Conservation (phyloP, 176 grass and related monocot genomes). For the Coix lacrymajobi region DNA sequence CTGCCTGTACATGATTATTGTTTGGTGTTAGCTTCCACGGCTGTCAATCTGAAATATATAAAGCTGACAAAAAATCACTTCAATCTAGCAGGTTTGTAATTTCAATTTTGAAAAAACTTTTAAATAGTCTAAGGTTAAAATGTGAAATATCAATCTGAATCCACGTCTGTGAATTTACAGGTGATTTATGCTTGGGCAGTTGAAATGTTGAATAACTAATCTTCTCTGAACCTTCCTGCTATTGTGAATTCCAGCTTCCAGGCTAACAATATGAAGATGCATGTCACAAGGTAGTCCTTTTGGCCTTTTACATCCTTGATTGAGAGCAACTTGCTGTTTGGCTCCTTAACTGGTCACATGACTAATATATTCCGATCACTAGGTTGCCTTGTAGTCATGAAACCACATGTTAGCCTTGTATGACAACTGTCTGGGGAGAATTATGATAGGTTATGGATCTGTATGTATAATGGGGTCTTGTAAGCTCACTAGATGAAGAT, state of each 20-base stretch:
- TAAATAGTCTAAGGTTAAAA: background rate
- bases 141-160: constrained; percentile 4
- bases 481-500: background rate
- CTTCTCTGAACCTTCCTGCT: background rate
- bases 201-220: background rate
- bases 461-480: background rate
- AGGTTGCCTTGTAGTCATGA: background rate
- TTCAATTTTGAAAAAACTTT: background rate
- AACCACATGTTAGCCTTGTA: background rate
- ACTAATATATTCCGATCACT: background rate
- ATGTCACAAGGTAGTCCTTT: background rate
- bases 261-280: background rate
- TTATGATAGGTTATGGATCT: background rate
- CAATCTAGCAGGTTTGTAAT: background rate
- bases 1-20: background rate
- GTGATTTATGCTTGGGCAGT: constrained; percentile 2
- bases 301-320: background rate
- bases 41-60: background rate
- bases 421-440: background rate
- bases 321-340: background rate
- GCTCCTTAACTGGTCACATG: background rate
- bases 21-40: background rate
- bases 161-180: background rate
- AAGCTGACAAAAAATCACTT: background rate
- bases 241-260: background rate